These are phyloP conservation scores for Cryptococcus depauperatus DNA, from an alignment of 1,284 basidiomycete species.

Conservation along the genomic window DNA sequence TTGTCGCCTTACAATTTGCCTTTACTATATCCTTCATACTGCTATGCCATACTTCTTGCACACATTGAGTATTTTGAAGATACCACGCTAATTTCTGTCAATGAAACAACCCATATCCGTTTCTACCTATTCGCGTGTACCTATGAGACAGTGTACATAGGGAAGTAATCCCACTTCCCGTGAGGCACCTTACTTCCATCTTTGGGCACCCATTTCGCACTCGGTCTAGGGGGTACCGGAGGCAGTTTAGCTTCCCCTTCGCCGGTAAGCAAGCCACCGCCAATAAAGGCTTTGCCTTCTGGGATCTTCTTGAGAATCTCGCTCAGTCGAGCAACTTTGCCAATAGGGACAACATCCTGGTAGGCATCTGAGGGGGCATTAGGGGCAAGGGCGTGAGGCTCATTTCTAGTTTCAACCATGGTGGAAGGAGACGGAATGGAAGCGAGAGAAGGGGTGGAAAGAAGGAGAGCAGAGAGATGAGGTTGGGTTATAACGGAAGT, in stretches of 20 bases:
- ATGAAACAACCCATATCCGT: no score
- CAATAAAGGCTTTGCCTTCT: conserved; percentile 52
- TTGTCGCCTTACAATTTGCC: no score
- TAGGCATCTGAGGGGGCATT: conserved; percentile 53
- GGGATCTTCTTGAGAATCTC: conserved; percentile 63
- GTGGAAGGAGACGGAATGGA: conserved; percentile 59
- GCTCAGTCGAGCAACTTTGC: conserved; percentile 40
- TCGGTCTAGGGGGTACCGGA: conserved; percentile 61
- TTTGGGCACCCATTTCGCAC: conserved; percentile 61
- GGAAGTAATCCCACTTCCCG: conserved; percentile 68
- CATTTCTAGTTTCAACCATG: conserved; percentile 19
- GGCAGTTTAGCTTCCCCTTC: conserved; percentile 50
- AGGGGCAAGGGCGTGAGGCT: conserved; percentile 23
- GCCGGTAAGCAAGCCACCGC: conserved; percentile 54
- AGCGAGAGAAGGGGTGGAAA: conserved; percentile 71
- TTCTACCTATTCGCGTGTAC: neutral
- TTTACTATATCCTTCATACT: no score
- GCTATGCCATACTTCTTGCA: no score
- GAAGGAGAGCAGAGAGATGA: conserved; percentile 69
- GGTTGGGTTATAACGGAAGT: conserved; percentile 73
- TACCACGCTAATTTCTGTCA: no score
- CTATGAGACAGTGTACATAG: conserved; percentile 72
- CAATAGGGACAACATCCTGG: conserved; percentile 49
- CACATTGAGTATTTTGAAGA: no score
- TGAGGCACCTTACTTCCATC: conserved; percentile 64